Base-by-base conservation (phyloP, 2,329 filamentous ascomycete species). In the Graphilbum ipis-grandicollis region DNA sequence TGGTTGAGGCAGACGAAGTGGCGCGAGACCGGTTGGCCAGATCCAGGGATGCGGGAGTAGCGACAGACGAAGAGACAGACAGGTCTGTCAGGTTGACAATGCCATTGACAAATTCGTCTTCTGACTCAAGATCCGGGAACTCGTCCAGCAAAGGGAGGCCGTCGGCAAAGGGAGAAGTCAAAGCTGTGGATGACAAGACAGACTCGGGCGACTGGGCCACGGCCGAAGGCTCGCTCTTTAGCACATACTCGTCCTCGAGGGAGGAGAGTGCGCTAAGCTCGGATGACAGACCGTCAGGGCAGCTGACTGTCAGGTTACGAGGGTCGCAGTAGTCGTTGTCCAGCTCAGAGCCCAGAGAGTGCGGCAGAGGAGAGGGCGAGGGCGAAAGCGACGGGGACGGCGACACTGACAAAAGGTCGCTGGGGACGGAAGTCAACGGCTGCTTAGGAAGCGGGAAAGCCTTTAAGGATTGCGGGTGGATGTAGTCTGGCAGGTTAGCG, bases 311-410 rank as follows among this genome's bases (percentile, higher is more conserved):
- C 44, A 94, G 63, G 52, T 93, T 83, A 51, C 86, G 77, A 25
- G 88, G 86, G 53, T 94, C 86, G 58, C 88, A 93, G 56, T 90
- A 92, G 58, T 84, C 78, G 47, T 84, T 68, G 55, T 84, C 78
- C 46, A 70, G 65, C 51, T 84, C 79, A 2, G 75, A 74, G 33
- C 68, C 62, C 53, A 77, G 62, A 39, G 80, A 74, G 48, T 70
- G 65, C 47, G 82, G 75, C 45, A 82, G 76, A 22, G 83, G 82
- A 34, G 82, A 80, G 15, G 85, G 84, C 23, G 84, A 93, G 17
- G 85, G 84, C 21, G 84, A 92, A 44, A 90, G 72, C 41, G 84
- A 90, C 46, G 84, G 81, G 63, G 79, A 88, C 33, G 79, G 75
- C 51, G 47, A 45, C 29, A 41, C 44, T 9, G 76, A 78, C 13